Evolutionary conservation across 345 rosid species (phyloP), one percentile per base, ranked within the genome.

Genomic region (Aegle marmelos): DNA sequence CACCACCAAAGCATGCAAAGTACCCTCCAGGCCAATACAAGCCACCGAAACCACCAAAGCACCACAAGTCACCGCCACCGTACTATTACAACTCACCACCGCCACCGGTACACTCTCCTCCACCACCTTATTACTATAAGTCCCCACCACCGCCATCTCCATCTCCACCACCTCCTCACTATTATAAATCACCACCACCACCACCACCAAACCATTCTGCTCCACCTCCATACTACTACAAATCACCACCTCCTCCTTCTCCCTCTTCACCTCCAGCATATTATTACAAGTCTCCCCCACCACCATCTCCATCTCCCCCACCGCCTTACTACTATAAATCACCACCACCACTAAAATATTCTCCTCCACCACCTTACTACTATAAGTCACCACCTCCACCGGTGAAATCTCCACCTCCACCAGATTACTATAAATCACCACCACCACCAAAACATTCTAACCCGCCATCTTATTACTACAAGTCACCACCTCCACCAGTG

Each of bases 391-490:
- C 82, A 0, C 60, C 68, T 22, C 82, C 75, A 0, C 62, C 74
- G 0, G 9, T n/a, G 0, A 36, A 72, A 0, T 74, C 78, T 1
- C 82, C 77, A 0, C 84, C 79, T 0, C 87, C 85, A 2, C 80
- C 80, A 0, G 58, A 45, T 9, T 57, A 71, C 24, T 76, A 73
- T 28, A 19, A 37, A 5, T 72, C 82, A 2, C 84, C 86, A 0
- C 85, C 82, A 3, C 77, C 85, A 0, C 83, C 85, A 0, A 22
- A 22, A 9, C 17, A 37, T 0, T 79, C 78, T 5, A 78, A 78
- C 0, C 86, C 79, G 0, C 83, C 82, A 1, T 80, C 83, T 0
- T 78, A 77, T 9, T 28, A 65, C 28, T 82, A 85, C 9, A 36
- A 64, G 0, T 79, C 85, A 0, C 77, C 79, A 0, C 86, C 82